Conservation (phyloP, 176 grass and related monocot genomes). For the Lolium perenne region DNA sequence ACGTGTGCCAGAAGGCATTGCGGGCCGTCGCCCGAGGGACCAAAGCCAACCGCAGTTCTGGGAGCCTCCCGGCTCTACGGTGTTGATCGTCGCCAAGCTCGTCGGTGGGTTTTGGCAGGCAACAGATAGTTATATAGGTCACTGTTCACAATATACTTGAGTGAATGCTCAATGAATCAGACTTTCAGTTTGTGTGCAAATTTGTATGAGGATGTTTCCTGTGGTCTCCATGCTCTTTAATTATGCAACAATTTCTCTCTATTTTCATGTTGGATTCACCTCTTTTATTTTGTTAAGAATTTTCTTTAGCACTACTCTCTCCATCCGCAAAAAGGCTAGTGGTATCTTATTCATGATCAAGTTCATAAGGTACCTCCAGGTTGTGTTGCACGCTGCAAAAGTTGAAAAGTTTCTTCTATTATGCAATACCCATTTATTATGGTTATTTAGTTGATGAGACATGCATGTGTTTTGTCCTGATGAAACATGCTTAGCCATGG, state of each 20-base stretch:
- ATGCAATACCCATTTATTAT: background rate
- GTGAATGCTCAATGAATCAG: background rate
- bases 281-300: background rate
- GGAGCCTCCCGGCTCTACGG: too few relatives aligned
- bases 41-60: too few relatives aligned
- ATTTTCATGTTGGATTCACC: background rate
- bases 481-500: background rate
- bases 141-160: background rate
- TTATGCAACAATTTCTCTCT: background rate
- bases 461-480: background rate
- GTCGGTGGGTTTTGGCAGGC: too few relatives aligned
- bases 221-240: background rate
- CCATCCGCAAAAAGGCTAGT: background rate
- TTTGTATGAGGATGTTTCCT: background rate
- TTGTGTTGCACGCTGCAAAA: constrained; percentile 27
- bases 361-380: constrained; percentile 13
- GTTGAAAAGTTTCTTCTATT: background rate
- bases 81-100: too few relatives aligned
- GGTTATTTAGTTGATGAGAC: constrained; percentile 5
- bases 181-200: background rate
- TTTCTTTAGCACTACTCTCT: background rate
- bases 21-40: too few relatives aligned
- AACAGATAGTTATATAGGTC: background rate
- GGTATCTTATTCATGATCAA: background rate
- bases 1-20: too few relatives aligned